These are phyloP conservation scores for Clonostachys chloroleuca DNA, from an alignment of 2,329 filamentous ascomycete species.

Conservation along the genomic window DNA sequence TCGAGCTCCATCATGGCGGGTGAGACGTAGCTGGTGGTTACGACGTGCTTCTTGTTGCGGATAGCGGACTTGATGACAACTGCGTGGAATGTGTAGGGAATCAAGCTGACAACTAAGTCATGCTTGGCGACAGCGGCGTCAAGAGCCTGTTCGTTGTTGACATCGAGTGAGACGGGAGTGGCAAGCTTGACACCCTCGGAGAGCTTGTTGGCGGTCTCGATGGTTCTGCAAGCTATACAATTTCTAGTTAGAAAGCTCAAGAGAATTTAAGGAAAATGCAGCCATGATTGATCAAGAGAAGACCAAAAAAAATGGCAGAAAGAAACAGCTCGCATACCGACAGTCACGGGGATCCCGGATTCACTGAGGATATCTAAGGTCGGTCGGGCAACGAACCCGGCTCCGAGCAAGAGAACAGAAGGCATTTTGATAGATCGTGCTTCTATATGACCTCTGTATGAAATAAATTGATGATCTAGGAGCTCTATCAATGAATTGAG, in stretches of 20 bases:
- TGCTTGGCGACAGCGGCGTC: conserved; percentile 77
- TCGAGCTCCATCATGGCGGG: conserved; percentile 91
- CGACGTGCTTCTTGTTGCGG: conserved; percentile 89
- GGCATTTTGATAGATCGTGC: not conserved
- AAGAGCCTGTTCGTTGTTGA: conserved; percentile 69
- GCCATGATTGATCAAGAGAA: not conserved
- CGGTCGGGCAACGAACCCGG: conserved; percentile 57
- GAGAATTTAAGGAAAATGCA: too few relatives aligned
- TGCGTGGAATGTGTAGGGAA: conserved; percentile 88
- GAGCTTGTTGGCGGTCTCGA: conserved; percentile 73
- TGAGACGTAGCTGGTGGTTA: conserved; percentile 91
- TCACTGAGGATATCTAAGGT: conserved; percentile 60
- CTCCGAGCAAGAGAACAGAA: conserved; percentile 37
- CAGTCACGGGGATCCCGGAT: conserved; percentile 58
- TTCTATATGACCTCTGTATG: not conserved
- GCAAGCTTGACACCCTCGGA: conserved; percentile 68
- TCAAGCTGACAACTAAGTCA: conserved; percentile 76
- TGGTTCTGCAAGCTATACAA: conserved; percentile 69
- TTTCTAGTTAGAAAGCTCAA: too few relatives aligned
- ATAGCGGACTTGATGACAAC: conserved; percentile 92
- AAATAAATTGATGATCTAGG: not conserved
- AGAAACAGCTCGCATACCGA: conserved; percentile 41
- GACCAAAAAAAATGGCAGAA: not conserved
- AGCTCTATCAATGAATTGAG: too few relatives aligned
- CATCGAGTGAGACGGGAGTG: conserved; percentile 77